phyloP scores from a whole-genome alignment of 495 filamentous ascomycete genomes.

The Letharia columbiana region DNA sequence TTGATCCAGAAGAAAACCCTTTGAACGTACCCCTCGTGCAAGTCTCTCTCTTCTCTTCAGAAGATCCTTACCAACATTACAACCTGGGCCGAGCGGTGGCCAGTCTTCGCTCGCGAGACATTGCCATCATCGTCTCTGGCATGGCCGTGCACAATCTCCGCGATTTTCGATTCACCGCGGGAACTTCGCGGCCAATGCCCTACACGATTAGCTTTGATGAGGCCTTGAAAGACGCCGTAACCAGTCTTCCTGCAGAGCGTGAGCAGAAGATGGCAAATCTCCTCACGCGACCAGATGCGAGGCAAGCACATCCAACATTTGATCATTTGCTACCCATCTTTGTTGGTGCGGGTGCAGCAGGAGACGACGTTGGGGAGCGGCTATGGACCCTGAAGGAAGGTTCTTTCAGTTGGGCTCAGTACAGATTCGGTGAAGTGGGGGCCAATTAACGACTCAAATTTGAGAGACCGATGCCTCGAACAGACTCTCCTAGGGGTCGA shows the following conservation, averaged over 20 bases:
- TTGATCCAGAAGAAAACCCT: slow-evolving; percentile 64
- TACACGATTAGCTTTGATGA: slow-evolving; percentile 71
- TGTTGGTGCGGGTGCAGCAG: slow-evolving; percentile 63
- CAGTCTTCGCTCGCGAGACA: slow-evolving; percentile 58
- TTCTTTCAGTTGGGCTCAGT: slow-evolving; percentile 67
- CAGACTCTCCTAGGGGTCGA: neutral
- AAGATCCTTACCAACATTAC: slow-evolving; percentile 64
- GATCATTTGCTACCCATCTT: slow-evolving; percentile 77
- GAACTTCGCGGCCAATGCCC: slow-evolving; percentile 44
- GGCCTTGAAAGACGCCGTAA: slow-evolving; percentile 63
- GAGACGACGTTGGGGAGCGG: slow-evolving; percentile 51
- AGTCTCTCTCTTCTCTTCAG: slow-evolving; percentile 62
- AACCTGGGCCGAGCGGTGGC: slow-evolving; percentile 60
- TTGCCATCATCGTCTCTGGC: slow-evolving; percentile 70
- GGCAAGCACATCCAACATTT: slow-evolving; percentile 67
- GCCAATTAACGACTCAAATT: slow-evolving; percentile 12
- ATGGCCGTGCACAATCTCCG: slow-evolving; percentile 82
- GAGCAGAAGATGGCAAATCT: slow-evolving; percentile 52
- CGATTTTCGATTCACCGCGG: slow-evolving; percentile 47
- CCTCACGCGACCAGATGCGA: slow-evolving; percentile 56
- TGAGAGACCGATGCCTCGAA: neutral
- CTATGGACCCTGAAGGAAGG: slow-evolving; percentile 59
- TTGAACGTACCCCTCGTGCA: slow-evolving; percentile 72
- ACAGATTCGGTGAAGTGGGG: slow-evolving; percentile 58
- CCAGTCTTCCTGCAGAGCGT: slow-evolving; percentile 43